Evolutionary conservation across 2,329 filamentous ascomycete genomes (phyloP), one percentile per base, ranked within the genome.

Genomic region (Monilinia fructigena): DNA sequence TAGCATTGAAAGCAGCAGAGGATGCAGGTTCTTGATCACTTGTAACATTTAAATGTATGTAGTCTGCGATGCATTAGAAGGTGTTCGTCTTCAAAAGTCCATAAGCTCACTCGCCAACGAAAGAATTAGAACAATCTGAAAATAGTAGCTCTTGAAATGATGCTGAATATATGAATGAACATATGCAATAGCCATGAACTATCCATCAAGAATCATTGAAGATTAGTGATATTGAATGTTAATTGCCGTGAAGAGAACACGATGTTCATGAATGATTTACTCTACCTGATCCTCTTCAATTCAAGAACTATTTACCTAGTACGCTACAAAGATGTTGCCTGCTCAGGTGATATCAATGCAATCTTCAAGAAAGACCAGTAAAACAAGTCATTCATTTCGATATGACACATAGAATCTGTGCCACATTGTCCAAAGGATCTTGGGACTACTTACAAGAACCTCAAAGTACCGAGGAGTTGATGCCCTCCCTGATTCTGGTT

Each of bases 1-100:
- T 77, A 60, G 94, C 94, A n/a, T 80, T 98, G 68, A 81, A 84
- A 65, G 89, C 86, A 5, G 84, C 83, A 28, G 73, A 73, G 66
- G 68, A 70, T 28, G 64, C 65, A 62, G 60, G 16, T 38, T 68
- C 61, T 20, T 70, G 60, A 72, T 48, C 7, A 58, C 45, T 26
- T 60, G 45, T 59, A 23, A 23, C 45, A 50, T 26, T 12, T 18
- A 20, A 50, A 31, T 23, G 38, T 40, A 31, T 31, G 23, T 40
- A 50, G 47, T 45, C 58, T 61, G 58, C 58, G 45, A 56, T 40
- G 45, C n/a, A 48, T 38, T 50, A 40, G 58, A 61, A 38, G 16
- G 45, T 20, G 28, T 38, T 50, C n/a, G 45, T 35, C 35, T 38
- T 61, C 31, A 12, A 38, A 11, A 26, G 58, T 38, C 4, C 12